phyloP scores from a whole-genome alignment of 2,329 filamentous ascomycete species.

The Penicillium crustosum region DNA sequence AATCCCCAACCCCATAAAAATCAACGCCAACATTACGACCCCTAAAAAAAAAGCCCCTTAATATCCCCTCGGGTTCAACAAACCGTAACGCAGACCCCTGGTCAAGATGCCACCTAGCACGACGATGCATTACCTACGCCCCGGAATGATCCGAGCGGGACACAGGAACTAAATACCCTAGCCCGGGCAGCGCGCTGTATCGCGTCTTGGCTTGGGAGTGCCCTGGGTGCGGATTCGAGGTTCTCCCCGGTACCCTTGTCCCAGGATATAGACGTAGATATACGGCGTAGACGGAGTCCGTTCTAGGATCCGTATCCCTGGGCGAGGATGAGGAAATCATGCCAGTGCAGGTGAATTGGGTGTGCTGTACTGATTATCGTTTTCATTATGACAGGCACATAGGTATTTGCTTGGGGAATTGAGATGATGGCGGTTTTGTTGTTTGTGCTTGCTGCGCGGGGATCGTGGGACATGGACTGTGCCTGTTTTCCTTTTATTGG shows the following conservation, averaged over 20 bases:
- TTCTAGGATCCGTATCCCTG: neutral
- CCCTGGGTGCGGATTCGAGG: neutral
- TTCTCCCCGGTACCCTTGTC: neutral
- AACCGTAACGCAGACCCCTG: constrained; percentile 14
- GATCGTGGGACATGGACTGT: neutral
- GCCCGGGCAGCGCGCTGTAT: constrained; percentile 4
- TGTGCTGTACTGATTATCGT: constrained; percentile 5
- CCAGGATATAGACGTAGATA: neutral
- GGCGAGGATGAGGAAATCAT: constrained; percentile 8
- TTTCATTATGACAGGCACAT: constrained; percentile 6
- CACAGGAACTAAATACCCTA: constrained; percentile 2
- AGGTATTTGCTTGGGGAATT: neutral
- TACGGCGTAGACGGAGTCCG: no score
- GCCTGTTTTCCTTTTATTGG: neutral
- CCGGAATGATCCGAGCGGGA: constrained; percentile 16
- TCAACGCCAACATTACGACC: neutral
- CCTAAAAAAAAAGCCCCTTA: no score
- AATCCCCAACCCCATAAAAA: neutral
- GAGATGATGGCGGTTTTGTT: no score
- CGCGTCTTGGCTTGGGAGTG: neutral
- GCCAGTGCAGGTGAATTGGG: constrained; percentile 12
- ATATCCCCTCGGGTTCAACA: constrained; percentile 2
- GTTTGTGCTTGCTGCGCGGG: neutral
- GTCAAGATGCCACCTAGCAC: constrained; percentile 16
- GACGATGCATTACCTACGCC: constrained; percentile 16